Conservation (phyloP, 2,329 filamentous ascomycete genomes). For the Claviceps fusiformis region DNA sequence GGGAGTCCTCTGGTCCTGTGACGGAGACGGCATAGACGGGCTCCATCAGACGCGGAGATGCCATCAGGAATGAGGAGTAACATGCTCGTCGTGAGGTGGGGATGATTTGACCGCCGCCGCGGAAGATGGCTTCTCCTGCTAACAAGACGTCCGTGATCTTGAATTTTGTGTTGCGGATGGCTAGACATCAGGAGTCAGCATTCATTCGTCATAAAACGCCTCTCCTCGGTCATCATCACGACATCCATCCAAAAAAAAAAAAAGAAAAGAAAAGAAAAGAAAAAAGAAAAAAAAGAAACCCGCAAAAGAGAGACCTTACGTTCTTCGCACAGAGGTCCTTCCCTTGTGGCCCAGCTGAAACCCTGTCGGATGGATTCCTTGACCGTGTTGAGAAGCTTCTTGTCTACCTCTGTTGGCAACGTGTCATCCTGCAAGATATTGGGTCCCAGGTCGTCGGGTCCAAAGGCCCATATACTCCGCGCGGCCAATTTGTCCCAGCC, state of each 20-base stretch:
- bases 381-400: slow-evolving; percentile 74
- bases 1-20: slow-evolving; percentile 80
- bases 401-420: slow-evolving; percentile 79
- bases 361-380: slow-evolving; percentile 90
- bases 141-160: slow-evolving; percentile 83
- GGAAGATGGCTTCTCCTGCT: slow-evolving; percentile 81
- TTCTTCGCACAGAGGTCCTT: slow-evolving; percentile 95
- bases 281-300: too few species aligned
- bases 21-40: slow-evolving; percentile 87
- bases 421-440: slow-evolving; percentile 98
- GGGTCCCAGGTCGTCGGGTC: slow-evolving; percentile 83
- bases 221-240: background rate
- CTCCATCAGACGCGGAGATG: slow-evolving; percentile 91
- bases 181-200: slow-evolving; percentile 25
- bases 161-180: slow-evolving; percentile 97
- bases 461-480: slow-evolving; percentile 96
- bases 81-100: slow-evolving; percentile 84
- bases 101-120: slow-evolving; percentile 93
- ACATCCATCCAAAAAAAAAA: too few species aligned
- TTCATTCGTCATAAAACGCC: background rate
- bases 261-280: too few species aligned
- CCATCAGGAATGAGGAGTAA: slow-evolving; percentile 95
- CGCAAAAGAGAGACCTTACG: slow-evolving; percentile 41
- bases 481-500: slow-evolving; percentile 93
- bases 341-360: slow-evolving; percentile 90